phyloP scores from a whole-genome alignment of 2,329 filamentous ascomycete genomes.

The Zymoseptoria passerinii region DNA sequence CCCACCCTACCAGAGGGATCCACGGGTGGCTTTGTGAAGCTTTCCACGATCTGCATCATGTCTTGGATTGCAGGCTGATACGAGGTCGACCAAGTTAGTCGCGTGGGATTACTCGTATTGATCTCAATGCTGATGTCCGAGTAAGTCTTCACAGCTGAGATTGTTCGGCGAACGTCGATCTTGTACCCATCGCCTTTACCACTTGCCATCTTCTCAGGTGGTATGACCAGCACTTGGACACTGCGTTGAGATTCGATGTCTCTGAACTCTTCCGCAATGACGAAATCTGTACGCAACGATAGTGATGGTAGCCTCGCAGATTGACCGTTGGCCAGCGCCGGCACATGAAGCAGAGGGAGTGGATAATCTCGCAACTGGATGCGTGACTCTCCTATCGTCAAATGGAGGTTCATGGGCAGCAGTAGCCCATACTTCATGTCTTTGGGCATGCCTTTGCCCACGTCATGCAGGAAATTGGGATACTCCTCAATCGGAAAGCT shows the following conservation, averaged over 20 bases:
- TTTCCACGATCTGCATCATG: slow-evolving; percentile 99
- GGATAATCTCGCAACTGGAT: slow-evolving; percentile 90
- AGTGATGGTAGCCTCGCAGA: slow-evolving; percentile 72
- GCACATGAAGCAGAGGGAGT: slow-evolving; percentile 82
- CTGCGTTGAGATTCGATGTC: slow-evolving; percentile 70
- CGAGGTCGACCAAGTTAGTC: slow-evolving; percentile 93
- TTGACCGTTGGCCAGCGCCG: slow-evolving; percentile 69
- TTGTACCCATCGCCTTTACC: slow-evolving; percentile 61
- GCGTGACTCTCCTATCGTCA: slow-evolving; percentile 83
- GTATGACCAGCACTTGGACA: slow-evolving; percentile 76
- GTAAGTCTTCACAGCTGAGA: slow-evolving; percentile 92
- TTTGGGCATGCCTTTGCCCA: slow-evolving; percentile 94
- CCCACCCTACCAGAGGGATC: slow-evolving; percentile 90
- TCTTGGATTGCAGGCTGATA: slow-evolving; percentile 98
- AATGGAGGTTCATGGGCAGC: slow-evolving; percentile 78
- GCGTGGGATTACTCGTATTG: slow-evolving; percentile 83
- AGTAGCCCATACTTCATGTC: slow-evolving; percentile 86
- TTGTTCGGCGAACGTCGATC: slow-evolving; percentile 80
- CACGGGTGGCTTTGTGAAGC: slow-evolving; percentile 89
- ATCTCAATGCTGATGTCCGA: slow-evolving; percentile 88
- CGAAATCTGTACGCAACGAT: slow-evolving; percentile 81
- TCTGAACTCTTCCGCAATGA: slow-evolving; percentile 88
- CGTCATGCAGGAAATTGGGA: slow-evolving; percentile 72
- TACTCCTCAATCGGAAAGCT: slow-evolving; percentile 78
- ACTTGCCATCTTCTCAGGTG: slow-evolving; percentile 51